phyloP scores from a whole-genome alignment of 257 asterid genomes.

The Leptodermis oblonga region DNA sequence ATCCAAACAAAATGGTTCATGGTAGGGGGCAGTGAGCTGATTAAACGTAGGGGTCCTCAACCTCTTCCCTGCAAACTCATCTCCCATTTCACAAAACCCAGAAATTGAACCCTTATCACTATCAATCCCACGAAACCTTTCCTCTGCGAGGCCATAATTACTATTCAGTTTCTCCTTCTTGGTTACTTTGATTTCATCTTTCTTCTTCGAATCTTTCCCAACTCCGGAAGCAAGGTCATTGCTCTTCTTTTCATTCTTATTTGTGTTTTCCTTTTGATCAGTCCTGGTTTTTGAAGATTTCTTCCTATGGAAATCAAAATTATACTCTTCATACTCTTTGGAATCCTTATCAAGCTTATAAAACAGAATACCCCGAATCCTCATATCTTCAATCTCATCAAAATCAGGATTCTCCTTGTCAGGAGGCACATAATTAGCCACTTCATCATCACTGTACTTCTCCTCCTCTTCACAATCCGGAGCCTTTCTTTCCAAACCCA shows the following conservation, averaged over 20 bases:
- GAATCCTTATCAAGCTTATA: constrained; percentile 80
- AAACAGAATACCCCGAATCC: constrained; percentile 65
- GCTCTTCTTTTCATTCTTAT: constrained; percentile 21
- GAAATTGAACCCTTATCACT: constrained; percentile 16
- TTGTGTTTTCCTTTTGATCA: constrained; percentile 24
- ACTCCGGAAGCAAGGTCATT: constrained; percentile 3
- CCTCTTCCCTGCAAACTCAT: constrained; percentile 27
- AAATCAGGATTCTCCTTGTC: constrained; percentile 33
- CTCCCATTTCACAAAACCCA: constrained; percentile 28
- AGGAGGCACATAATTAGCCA: constrained; percentile 20
- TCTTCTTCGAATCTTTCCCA: constrained; percentile 26
- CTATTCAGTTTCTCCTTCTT: constrained; percentile 22
- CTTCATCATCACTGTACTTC: constrained; percentile 5
- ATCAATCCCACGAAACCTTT: constrained; percentile 8
- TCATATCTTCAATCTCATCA: constrained; percentile 75
- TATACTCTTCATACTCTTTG: constrained; percentile 68
- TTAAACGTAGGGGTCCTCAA: constrained; percentile 64
- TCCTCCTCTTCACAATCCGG: constrained; percentile 17
- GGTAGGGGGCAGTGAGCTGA: constrained; percentile 76
- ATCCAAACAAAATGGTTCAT: constrained; percentile 84
- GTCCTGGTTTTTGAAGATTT: constrained; percentile 37
- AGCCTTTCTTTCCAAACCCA: constrained; percentile 15
- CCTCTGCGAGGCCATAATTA: not conserved
- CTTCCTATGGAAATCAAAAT: constrained; percentile 64
- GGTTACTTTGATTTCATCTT: constrained; percentile 23